Evolutionary conservation across 495 filamentous ascomycete genomes (phyloP).

Genomic region (Penicillium parvum): DNA sequence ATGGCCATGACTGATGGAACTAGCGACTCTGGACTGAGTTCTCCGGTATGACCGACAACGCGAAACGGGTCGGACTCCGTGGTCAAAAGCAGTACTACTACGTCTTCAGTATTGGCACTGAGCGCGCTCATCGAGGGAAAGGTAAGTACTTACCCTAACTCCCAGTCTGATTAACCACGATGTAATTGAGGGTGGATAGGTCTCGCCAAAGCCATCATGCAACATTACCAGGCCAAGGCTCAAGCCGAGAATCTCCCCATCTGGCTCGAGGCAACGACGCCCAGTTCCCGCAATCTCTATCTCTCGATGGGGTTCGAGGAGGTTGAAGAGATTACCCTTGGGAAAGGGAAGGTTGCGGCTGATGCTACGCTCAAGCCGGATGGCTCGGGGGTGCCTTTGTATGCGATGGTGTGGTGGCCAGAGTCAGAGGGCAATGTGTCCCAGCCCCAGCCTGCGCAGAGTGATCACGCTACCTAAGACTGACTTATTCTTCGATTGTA

Average conservation of each 20-base stretch:
- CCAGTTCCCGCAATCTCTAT: conserved; percentile 20
- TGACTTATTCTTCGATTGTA: neutral
- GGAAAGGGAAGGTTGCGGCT: conserved; percentile 22
- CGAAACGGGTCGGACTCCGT: conserved; percentile 20
- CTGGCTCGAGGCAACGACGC: conserved; percentile 28
- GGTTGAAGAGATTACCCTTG: conserved; percentile 21
- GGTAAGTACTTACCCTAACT: conserved; percentile 6
- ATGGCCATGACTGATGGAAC: no score
- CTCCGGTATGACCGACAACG: conserved; percentile 25
- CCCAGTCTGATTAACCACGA: neutral
- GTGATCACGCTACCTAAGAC: neutral
- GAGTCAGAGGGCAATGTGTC: neutral
- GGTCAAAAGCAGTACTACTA: conserved; percentile 26
- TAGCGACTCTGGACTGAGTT: conserved; percentile 26
- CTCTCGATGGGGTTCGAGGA: conserved; percentile 27
- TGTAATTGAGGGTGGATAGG: no score
- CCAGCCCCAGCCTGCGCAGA: neutral
- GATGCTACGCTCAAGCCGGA: conserved; percentile 19
- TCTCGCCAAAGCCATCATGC: conserved; percentile 24
- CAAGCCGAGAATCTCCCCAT: conserved; percentile 22
- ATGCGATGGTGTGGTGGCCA: conserved; percentile 34
- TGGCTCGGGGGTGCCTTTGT: conserved; percentile 22
- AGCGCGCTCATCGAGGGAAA: conserved; percentile 24
- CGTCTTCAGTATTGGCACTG: conserved; percentile 27
- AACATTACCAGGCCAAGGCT: conserved; percentile 16